A percentile compares a stretch with the other conserved stretches of the same genome.
Evolutionary conservation across 176 grass and related monocot species (phyloP).

Genomic region (Triticum turgidum): DNA sequence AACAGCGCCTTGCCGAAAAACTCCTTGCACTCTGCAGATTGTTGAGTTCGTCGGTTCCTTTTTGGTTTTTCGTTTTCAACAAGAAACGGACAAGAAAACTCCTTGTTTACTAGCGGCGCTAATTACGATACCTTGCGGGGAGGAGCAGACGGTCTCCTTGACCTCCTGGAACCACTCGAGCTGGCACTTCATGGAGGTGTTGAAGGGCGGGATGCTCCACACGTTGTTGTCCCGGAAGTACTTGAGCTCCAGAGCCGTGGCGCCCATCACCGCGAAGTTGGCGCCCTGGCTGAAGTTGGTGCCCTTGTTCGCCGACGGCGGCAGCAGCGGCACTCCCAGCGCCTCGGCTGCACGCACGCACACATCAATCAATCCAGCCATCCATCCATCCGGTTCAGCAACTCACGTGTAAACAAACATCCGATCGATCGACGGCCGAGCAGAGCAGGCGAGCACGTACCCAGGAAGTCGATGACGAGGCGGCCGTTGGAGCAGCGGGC

Average conservation of each 20-base stretch:
- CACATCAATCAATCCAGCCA: no score
- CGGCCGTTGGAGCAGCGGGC: conserved; percentile 81
- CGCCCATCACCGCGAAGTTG: conserved; percentile 83
- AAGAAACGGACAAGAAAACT: no score
- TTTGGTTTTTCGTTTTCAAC: no score
- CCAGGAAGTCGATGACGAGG: conserved; percentile 79
- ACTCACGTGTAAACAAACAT: neutral
- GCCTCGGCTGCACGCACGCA: conserved; percentile 54
- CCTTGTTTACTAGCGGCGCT: neutral
- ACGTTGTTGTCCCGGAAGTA: conserved; percentile 71
- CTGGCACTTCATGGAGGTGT: conserved; percentile 68
- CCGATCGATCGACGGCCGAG: neutral
- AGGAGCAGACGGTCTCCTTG: conserved; percentile 54
- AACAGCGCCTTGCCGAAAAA: conserved; percentile 66
- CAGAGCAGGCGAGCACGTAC: neutral
- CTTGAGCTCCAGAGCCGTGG: conserved; percentile 62
- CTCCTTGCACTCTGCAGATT: conserved; percentile 45
- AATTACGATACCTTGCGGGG: conserved; percentile 29
- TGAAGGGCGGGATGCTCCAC: conserved; percentile 58
- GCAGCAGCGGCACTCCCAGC: conserved; percentile 52
- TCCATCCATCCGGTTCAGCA: neutral
- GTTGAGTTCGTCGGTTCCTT: no score
- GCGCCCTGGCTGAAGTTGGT: conserved; percentile 81
- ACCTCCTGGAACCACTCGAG: conserved; percentile 71
- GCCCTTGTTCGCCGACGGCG: conserved; percentile 53